Evolutionary conservation across 768 basidiomycete species (phyloP).

Genomic region (Russula sp.): DNA sequence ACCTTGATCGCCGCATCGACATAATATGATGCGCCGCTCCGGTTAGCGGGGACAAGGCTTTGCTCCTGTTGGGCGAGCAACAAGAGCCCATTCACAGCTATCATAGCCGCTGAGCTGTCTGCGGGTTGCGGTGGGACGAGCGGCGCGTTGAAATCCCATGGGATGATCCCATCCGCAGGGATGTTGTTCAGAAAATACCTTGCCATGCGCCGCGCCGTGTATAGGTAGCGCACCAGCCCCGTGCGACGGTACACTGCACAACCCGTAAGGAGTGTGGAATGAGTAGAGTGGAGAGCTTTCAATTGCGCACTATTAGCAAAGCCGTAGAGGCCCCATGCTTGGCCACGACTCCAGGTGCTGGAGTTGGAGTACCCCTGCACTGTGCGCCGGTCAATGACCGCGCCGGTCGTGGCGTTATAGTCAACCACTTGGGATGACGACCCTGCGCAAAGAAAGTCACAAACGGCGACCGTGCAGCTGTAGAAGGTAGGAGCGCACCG

Average conservation of each 20-base stretch:
- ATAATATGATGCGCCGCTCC: conserved; percentile 36
- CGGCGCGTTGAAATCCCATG: conserved; percentile 76
- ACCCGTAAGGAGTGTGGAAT: not conserved
- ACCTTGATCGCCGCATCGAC: conserved; percentile 46
- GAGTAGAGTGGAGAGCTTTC: not conserved
- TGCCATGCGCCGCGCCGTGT: conserved; percentile 55
- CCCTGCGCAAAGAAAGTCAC: conserved; percentile 23
- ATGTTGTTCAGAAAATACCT: conserved; percentile 54
- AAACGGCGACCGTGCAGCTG: not conserved
- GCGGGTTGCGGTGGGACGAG: conserved; percentile 50
- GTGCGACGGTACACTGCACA: conserved; percentile 55
- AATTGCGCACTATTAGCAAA: conserved; percentile 55
- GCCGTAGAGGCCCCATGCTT: conserved; percentile 67
- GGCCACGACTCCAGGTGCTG: conserved; percentile 71
- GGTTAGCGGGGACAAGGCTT: conserved; percentile 31
- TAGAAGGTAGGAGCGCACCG: conserved; percentile 34
- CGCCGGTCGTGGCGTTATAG: conserved; percentile 60
- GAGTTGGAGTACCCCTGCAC: conserved; percentile 54
- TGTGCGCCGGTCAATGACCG: conserved; percentile 50
- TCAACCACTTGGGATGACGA: conserved; percentile 51
- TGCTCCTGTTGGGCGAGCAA: conserved; percentile 43
- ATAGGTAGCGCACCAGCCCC: conserved; percentile 43
- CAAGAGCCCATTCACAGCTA: conserved; percentile 54
- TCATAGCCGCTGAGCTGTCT: conserved; percentile 65
- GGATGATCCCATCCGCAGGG: conserved; percentile 57